These are phyloP conservation scores for Clavispora vitiphila DNA, from an alignment of 805 yeast species.

Conservation along the genomic window DNA sequence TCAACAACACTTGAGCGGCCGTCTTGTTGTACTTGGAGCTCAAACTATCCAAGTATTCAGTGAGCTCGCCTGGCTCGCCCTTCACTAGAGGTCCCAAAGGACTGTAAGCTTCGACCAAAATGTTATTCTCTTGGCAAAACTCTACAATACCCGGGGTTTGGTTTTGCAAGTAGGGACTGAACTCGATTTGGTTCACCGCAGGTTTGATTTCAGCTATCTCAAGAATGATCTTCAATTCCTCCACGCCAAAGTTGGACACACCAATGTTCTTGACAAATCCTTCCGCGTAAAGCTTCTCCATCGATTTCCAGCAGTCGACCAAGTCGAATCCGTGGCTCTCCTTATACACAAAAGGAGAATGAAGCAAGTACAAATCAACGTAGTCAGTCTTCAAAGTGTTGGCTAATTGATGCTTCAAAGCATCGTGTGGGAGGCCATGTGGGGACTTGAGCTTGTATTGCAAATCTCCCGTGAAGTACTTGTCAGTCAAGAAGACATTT, in stretches of 20 bases:
- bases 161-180: too few species aligned
- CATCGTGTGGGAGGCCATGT: slow-evolving; percentile 34
- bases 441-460: slow-evolving; percentile 5
- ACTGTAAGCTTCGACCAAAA: slow-evolving; percentile 23
- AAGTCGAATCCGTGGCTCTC: slow-evolving; percentile 33
- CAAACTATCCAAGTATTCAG: slow-evolving; percentile 23
- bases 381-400: slow-evolving; percentile 36
- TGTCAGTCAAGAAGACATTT: slow-evolving; percentile 55
- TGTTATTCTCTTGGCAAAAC: slow-evolving; percentile 19
- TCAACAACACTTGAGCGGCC: slow-evolving; percentile 39
- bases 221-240: slow-evolving; percentile 40
- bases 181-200: slow-evolving; percentile 27
- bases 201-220: slow-evolving; percentile 20
- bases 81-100: slow-evolving; percentile 22
- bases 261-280: slow-evolving; percentile 57
- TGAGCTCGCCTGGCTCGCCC: slow-evolving; percentile 16
- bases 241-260: slow-evolving; percentile 53
- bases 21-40: slow-evolving; percentile 33
- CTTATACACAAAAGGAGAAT: slow-evolving; percentile 37
- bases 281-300: slow-evolving; percentile 46
- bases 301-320: slow-evolving; percentile 43
- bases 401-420: slow-evolving; percentile 35
- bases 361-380: slow-evolving; percentile 50
- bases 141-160: slow-evolving; percentile 31
- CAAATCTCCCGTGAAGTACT: slow-evolving; percentile 32